These are phyloP conservation scores for Irpex sp. DNA, from an alignment of 1,284 basidiomycete genomes.

Conservation along the genomic window DNA sequence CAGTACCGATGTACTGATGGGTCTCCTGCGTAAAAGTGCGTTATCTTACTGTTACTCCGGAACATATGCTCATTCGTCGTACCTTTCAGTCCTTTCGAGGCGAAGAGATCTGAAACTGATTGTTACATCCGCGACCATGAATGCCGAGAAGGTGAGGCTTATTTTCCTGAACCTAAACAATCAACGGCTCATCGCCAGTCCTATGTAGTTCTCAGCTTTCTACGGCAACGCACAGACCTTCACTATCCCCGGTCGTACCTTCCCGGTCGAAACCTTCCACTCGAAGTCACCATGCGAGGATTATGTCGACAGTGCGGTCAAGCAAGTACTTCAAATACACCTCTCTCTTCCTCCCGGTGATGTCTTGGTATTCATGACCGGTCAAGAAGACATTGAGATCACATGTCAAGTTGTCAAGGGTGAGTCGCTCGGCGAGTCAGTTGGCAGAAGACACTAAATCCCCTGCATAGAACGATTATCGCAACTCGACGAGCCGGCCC, in stretches of 20 bases:
- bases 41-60: conserved; percentile 11
- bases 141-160: conserved; percentile 80
- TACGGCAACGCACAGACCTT: conserved; percentile 94
- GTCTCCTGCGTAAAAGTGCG: conserved; percentile 86
- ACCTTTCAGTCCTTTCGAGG: conserved; percentile 72
- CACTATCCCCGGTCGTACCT: conserved; percentile 97
- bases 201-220: conserved; percentile 79
- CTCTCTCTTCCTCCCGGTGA: conserved; percentile 92
- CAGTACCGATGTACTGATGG: conserved; percentile 97
- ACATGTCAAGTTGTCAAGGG: conserved; percentile 89
- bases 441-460: background rate
- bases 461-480: conserved; percentile 72
- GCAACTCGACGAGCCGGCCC: conserved; percentile 86
- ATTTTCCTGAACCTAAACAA: background rate
- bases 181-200: background rate
- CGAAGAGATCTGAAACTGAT: conserved; percentile 92
- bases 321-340: conserved; percentile 96
- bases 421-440: conserved; percentile 32
- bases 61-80: conserved; percentile 11
- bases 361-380: conserved; percentile 99
- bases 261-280: conserved; percentile 96
- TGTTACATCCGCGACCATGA: conserved; percentile 99
- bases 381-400: conserved; percentile 97
- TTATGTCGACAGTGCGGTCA: conserved; percentile 97
- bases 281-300: conserved; percentile 97